A percentile compares a stretch with the other conserved stretches of the same genome.
These are phyloP conservation scores for Septoria linicola DNA, from an alignment of 2,329 filamentous ascomycete species.

Conservation along the genomic window DNA sequence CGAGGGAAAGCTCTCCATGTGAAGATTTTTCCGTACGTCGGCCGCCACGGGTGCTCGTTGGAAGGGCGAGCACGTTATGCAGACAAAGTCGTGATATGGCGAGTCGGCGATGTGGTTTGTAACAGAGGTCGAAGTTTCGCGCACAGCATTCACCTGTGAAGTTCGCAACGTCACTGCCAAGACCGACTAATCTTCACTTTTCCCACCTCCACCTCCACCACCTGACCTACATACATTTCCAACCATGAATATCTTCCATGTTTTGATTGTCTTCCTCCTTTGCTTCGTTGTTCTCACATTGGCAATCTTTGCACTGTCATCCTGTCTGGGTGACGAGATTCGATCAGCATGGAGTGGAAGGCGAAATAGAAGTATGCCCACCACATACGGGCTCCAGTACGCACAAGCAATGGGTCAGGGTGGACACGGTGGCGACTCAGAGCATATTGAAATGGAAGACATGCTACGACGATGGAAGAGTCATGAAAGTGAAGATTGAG, in stretches of 20 bases:
- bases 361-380: slow-evolving; percentile 42
- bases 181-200: slow-evolving; percentile 7
- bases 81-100: background rate
- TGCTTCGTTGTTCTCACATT: slow-evolving; percentile 31
- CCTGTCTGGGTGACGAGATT: slow-evolving; percentile 55
- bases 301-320: slow-evolving; percentile 55
- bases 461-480: slow-evolving; percentile 47
- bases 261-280: slow-evolving; percentile 27
- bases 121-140: slow-evolving; percentile 5
- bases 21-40: slow-evolving; percentile 17
- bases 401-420: slow-evolving; percentile 56
- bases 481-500: slow-evolving; percentile 9
- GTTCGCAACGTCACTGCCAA: slow-evolving; percentile 16
- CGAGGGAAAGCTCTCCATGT: slow-evolving; percentile 40
- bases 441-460: slow-evolving; percentile 63
- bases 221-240: background rate
- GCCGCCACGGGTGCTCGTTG: slow-evolving; percentile 17
- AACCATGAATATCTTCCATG: slow-evolving; percentile 26
- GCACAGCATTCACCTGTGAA: slow-evolving; percentile 3
- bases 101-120: background rate
- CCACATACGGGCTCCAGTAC: slow-evolving; percentile 56
- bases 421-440: slow-evolving; percentile 55
- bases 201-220: too few species aligned
- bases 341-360: slow-evolving; percentile 47
- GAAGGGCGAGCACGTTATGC: slow-evolving; percentile 3